Evolutionary conservation across 306 rosid species (phyloP).

Genomic region (Trifolium dubium): DNA sequence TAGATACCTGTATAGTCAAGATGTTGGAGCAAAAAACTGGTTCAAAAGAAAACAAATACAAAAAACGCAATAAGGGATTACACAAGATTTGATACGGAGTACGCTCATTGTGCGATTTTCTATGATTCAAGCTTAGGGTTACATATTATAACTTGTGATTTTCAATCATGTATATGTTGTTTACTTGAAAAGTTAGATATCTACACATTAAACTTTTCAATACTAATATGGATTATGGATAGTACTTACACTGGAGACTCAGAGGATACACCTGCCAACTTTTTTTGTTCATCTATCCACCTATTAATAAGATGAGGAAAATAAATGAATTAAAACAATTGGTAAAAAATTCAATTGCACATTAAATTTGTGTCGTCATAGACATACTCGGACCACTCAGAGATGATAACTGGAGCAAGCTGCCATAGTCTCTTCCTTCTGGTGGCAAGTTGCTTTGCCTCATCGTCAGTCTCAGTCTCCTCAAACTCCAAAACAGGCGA

Average conservation of each 20-base stretch:
- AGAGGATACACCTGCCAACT: slow-evolving; percentile 74
- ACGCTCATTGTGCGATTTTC: neutral
- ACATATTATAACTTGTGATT: neutral
- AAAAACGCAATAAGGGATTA: neutral
- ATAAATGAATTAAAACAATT: neutral
- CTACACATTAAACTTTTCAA: neutral
- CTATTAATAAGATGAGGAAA: slow-evolving; percentile 44
- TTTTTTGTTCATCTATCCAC: slow-evolving; percentile 94
- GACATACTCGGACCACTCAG: slow-evolving; percentile 84
- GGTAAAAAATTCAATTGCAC: slow-evolving; percentile 12
- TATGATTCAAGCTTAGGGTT: neutral
- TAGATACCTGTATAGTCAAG: slow-evolving; percentile 62
- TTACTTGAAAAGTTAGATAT: slow-evolving; percentile 5
- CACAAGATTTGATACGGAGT: neutral
- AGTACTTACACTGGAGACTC: slow-evolving; percentile 91
- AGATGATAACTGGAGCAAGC: slow-evolving; percentile 59
- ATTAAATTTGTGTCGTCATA: neutral
- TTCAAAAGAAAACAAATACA: neutral
- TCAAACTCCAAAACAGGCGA: slow-evolving; percentile 63
- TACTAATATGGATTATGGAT: slow-evolving; percentile 22
- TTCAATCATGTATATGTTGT: neutral
- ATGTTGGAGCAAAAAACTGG: neutral
- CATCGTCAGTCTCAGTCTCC: slow-evolving; percentile 58
- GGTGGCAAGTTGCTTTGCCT: slow-evolving; percentile 48
- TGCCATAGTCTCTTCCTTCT: slow-evolving; percentile 93